phyloP scores from a whole-genome alignment of 148 eudicot species.

The Dysphania ambrosioides region DNA sequence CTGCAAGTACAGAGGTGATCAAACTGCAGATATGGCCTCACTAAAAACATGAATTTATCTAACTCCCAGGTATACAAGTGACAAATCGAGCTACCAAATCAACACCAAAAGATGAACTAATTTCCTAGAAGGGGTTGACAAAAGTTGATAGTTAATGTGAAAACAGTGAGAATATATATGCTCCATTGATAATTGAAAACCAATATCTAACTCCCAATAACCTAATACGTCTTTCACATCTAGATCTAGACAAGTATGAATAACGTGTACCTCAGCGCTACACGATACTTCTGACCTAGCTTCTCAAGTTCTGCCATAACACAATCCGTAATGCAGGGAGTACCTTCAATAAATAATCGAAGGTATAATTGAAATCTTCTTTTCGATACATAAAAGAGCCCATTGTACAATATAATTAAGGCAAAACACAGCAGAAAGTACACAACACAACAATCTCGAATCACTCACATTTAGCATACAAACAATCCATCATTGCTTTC shows the following conservation, averaged over 20 bases:
- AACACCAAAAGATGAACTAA: not conserved
- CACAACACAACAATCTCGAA: not conserved
- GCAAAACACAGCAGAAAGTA: not conserved
- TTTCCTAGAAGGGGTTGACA: not conserved
- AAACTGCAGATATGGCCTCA: not conserved
- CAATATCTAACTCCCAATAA: not conserved
- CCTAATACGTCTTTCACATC: not conserved
- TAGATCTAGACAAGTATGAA: not conserved
- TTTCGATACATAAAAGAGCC: not conserved
- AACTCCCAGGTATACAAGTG: not conserved
- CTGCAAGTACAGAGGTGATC: slow-evolving; percentile 33
- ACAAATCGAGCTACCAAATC: not conserved
- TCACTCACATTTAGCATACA: slow-evolving; percentile 92
- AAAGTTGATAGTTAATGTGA: not conserved
- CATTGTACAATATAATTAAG: not conserved
- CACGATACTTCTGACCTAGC: slow-evolving; percentile 89
- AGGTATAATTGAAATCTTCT: not conserved
- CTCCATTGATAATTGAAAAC: not conserved
- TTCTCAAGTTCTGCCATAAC: slow-evolving; percentile 99
- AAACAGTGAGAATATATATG: not conserved
- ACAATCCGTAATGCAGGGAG: slow-evolving; percentile 98
- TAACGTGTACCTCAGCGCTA: slow-evolving; percentile 72
- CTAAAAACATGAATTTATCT: not conserved
- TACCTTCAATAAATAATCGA: slow-evolving; percentile 43
- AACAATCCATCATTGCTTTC: slow-evolving; percentile 97